Conservation (phyloP, 139 green algal genomes). For the Chlorella sp. region DNA sequence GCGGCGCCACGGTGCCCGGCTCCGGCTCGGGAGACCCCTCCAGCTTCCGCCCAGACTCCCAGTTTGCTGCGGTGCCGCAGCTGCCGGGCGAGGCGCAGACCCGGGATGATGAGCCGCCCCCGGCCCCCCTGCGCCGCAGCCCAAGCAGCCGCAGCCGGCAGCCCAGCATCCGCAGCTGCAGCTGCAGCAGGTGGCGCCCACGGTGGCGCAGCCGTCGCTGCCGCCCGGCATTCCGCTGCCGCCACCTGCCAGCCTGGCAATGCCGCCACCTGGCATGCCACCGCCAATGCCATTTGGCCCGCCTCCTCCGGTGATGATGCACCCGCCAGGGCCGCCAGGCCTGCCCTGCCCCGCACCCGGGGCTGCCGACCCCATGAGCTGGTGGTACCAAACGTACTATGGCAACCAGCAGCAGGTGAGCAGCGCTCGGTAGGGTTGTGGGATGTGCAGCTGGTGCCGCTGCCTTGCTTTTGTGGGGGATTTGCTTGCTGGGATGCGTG, state of each 20-base stretch:
- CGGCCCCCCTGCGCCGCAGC: no score
- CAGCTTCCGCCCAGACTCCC: slow-evolving; percentile 37
- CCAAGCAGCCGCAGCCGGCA: neutral
- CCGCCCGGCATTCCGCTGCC: neutral
- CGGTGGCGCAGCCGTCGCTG: neutral
- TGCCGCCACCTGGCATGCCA: neutral
- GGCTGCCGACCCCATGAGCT: slow-evolving; percentile 34
- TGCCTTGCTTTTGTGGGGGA: neutral
- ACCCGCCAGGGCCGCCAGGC: neutral
- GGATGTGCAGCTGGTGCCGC: neutral
- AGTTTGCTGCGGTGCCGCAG: slow-evolving; percentile 46
- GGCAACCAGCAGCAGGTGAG: slow-evolving; percentile 21
- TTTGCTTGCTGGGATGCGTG: neutral
- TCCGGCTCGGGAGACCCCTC: slow-evolving; percentile 19
- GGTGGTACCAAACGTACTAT: slow-evolving; percentile 53
- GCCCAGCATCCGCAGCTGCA: neutral
- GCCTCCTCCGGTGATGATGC: slow-evolving; percentile 8
- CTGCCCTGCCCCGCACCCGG: neutral
- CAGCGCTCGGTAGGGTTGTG: no score
- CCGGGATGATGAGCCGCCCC: neutral
- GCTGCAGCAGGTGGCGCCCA: neutral
- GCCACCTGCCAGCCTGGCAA: neutral
- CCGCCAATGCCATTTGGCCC: neutral
- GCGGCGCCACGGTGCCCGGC: slow-evolving; percentile 28
- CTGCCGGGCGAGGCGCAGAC: slow-evolving; percentile 25